phyloP scores from a whole-genome alignment of 2,329 filamentous ascomycete genomes.

The Colletotrichum sp. region DNA sequence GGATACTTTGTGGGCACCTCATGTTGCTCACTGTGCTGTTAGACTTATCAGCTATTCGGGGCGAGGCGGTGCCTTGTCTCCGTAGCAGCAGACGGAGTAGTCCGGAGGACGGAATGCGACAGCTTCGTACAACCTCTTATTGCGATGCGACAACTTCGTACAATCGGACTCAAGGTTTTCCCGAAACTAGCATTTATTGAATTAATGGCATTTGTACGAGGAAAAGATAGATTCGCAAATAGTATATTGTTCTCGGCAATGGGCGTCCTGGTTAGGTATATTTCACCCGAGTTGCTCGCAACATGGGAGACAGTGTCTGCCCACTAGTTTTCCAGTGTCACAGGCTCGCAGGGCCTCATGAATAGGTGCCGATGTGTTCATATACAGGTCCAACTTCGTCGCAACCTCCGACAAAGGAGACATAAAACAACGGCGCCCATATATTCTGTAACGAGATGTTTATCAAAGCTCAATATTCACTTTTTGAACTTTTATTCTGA shows the following conservation, averaged over 20 bases:
- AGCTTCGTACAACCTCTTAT: neutral
- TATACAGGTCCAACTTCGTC: fast-evolving
- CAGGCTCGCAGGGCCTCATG: too few relatives aligned
- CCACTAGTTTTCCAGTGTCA: too few relatives aligned
- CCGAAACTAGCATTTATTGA: neutral
- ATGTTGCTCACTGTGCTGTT: neutral
- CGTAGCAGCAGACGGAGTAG: neutral
- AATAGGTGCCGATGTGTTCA: fast-evolving
- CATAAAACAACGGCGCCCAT: neutral
- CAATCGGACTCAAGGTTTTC: neutral
- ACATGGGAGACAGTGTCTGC: too few relatives aligned
- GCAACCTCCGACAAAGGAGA: neutral
- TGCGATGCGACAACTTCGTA: neutral
- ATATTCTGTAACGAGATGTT: fast-evolving
- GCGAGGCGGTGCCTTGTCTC: fast-evolving
- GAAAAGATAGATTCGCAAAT: neutral
- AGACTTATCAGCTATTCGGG: neutral
- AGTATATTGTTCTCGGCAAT: neutral
- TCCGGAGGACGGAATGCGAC: neutral
- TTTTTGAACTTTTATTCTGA: neutral
- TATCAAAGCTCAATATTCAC: fast-evolving
- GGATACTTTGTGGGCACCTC: neutral
- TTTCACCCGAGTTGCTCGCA: neutral
- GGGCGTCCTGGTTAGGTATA: neutral
- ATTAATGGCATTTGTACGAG: neutral